Evolutionary conservation across 202 grass and related monocot genomes (phyloP).

Genomic region (Digitaria exilis): DNA sequence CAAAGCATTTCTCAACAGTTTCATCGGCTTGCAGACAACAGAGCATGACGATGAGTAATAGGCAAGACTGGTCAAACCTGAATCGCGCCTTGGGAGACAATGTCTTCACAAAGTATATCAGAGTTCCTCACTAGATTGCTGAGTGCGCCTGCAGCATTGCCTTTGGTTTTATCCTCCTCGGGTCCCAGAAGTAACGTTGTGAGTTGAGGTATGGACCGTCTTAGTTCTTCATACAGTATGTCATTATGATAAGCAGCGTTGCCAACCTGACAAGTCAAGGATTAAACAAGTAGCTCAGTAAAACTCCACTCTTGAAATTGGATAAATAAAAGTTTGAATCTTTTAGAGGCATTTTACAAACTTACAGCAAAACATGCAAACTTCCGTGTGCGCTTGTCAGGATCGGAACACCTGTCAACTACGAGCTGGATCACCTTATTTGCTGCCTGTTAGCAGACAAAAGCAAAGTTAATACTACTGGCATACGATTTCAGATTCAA

Average conservation of each 20-base stretch:
- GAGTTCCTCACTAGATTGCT: conserved; percentile 90
- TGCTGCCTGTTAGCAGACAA: conserved; percentile 51
- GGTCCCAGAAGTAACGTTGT: conserved; percentile 69
- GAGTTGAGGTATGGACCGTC: conserved; percentile 81
- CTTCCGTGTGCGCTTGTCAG: conserved; percentile 88
- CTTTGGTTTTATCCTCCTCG: conserved; percentile 97
- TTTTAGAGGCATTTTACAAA: not conserved
- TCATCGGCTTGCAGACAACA: not conserved
- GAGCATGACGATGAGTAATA: conserved; percentile 14
- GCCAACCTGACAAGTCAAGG: conserved; percentile 42
- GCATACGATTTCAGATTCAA: not conserved
- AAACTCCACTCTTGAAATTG: not conserved
- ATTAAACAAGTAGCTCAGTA: not conserved
- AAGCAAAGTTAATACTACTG: conserved; percentile 23
- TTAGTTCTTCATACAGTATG: conserved; percentile 76
- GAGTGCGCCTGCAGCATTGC: conserved; percentile 91
- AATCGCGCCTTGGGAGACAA: conserved; percentile 74
- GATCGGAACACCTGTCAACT: conserved; percentile 86
- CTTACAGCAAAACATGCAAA: conserved; percentile 97
- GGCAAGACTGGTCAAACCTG: conserved; percentile 54
- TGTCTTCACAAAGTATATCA: conserved; percentile 62
- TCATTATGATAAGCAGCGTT: conserved; percentile 99
- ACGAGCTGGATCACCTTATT: conserved; percentile 73
- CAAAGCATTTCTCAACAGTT: not conserved
- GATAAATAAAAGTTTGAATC: not conserved